These are phyloP conservation scores for Annona squamosa DNA, from an alignment of 164 flowering plant genomes.

Conservation along the genomic window DNA sequence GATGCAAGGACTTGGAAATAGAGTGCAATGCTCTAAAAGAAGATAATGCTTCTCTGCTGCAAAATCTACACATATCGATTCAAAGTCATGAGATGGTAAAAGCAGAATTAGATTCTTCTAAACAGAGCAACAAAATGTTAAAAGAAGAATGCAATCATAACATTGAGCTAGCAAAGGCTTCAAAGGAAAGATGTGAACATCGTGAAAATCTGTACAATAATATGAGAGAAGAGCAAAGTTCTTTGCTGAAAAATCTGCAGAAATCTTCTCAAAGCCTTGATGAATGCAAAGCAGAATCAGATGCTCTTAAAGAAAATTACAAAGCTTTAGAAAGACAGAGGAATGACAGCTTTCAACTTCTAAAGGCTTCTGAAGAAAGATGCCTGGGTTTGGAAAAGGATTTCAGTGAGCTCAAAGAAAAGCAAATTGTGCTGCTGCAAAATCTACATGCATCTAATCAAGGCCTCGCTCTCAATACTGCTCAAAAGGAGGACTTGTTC, in stretches of 20 bases:
- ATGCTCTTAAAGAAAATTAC: constrained; percentile 40
- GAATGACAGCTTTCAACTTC: constrained; percentile 31
- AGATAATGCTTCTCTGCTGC: constrained; percentile 47
- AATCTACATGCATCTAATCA: constrained; percentile 37
- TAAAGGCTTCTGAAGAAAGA: constrained; percentile 46
- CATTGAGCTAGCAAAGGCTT: constrained; percentile 41
- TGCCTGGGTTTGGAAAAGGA: constrained; percentile 52
- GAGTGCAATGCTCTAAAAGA: constrained; percentile 49
- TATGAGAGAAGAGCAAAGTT: constrained; percentile 55
- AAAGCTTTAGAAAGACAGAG: constrained; percentile 40
- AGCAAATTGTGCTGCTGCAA: constrained; percentile 42
- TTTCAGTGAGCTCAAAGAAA: constrained; percentile 45
- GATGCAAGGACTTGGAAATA: constrained; percentile 44
- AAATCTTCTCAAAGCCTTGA: constrained; percentile 39
- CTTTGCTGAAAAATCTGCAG: constrained; percentile 33
- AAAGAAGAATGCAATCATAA: constrained; percentile 35
- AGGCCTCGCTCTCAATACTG: constrained; percentile 28
- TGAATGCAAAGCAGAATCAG: constrained; percentile 26
- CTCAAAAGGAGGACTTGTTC: constrained; percentile 45
- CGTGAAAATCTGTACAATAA: constrained; percentile 52
- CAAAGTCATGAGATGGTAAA: constrained; percentile 30
- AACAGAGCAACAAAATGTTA: constrained; percentile 36
- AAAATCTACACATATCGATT: constrained; percentile 35
- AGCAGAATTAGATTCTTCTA: constrained; percentile 42
- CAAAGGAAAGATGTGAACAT: constrained; percentile 37